Base-by-base conservation (phyloP, 2,329 filamentous ascomycete genomes). In the Colletotrichum ledebouriae region DNA sequence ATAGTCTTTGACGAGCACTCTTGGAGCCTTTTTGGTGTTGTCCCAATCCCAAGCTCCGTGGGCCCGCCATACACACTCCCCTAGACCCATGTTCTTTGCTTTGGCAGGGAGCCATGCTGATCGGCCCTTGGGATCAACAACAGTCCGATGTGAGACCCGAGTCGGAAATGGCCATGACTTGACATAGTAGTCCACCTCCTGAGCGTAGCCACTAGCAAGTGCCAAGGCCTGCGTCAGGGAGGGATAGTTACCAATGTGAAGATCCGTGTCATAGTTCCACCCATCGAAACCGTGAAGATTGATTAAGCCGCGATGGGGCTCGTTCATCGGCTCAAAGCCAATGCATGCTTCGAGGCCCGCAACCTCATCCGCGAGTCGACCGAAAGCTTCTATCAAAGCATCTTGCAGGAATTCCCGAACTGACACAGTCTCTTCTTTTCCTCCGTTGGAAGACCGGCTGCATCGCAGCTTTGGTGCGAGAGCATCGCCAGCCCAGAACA, bases 151-250 rank as follows among this genome's bases (percentile, higher is more conserved):
- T 3, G 78, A 79, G 20, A 77, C 72, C 2, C 79, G 77, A 22
- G 78, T 81, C 9, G 80, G 80, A 59, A 76, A 79, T 3, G 80
- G 80, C 80, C 80, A 82, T 2, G 80, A 80, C 47, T 80, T 79
- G 66, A 80, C 75, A 63, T 81, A 82, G 65, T 78, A 81, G 11
- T 77, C 71, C 7, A 82, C 74, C 6, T 76, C 70, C 22, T 80
- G 79, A 2, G 76, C 72, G 25, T 80, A 76, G 0, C 80, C 80
- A 33, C 78, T 81, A 1, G 80, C 80, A 5, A 82, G 73, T 0
- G 80, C 79, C n/a, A 82, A 77, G 0, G 78, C 74, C 56, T 82
- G 78, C 2, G 76, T 71, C 6, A 80, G 72, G 0, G 77, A 79
- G 0, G 80, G 79, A 64, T 79, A 81, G 50, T 80, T 73, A 3